Base-by-base conservation (phyloP, 805 yeast genomes). In the Geotrichum ghanense region DNA sequence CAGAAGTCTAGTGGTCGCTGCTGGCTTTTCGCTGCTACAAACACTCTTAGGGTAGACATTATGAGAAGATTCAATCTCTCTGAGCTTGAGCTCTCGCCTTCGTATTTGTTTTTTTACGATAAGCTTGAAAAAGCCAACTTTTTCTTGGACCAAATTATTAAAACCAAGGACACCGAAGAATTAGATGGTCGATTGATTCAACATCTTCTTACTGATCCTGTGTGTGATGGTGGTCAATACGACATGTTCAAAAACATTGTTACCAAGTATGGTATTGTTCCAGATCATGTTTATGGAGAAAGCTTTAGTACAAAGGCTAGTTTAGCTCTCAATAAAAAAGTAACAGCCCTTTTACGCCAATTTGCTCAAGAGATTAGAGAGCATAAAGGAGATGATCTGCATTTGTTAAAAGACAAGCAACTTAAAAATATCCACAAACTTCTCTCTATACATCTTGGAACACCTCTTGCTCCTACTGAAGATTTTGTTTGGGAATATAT, bases 11-110 rank as follows among this genome's bases (percentile, higher is more conserved):
- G 86, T 19, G 95, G 95, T 23, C 69, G 95, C 56, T 86, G 95
- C 64, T 86, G 95, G 95, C 72, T 86, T 50, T 86, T 86, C 63
- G 95, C 95, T 10, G 75, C 90, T 1, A 76, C 85, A 45, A 86
- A 86, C 56, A 73, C 82, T 47, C 67, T 85, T 56, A 73, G 95
- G 55, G 61, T 81, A 44, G 72, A 72, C 46, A 74, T 83, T 40
- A 78, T 80, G 64, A 69, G 73, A 55, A 73, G 74, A 58, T 74
- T 79, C 63, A 78, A 80, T 56, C 63, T 86, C 56, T 77, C 78
- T 53, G 74, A 73, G 54, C 78, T 83, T 61, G 88, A 83, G 64
- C 65, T 86, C 44, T 81, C 92, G 35, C 94, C 86, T 56, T 73
- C 83, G 21, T 85, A 81, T 61, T 63, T 86, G 52, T 86, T 80